phyloP scores from a whole-genome alignment of 2,329 filamentous ascomycete species.

The Cytospora leucostoma region DNA sequence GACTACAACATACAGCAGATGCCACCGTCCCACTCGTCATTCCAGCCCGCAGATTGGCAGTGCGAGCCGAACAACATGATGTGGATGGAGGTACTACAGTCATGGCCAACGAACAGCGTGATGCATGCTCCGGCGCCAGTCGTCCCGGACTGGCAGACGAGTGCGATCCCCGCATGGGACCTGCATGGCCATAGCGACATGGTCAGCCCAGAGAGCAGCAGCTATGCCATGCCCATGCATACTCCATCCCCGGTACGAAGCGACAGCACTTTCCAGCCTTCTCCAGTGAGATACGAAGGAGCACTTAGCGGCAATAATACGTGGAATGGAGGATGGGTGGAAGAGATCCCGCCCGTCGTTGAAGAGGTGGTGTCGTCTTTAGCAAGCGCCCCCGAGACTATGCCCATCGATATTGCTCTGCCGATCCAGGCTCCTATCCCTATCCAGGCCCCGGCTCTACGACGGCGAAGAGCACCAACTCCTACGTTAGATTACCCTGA shows the following conservation, averaged over 20 bases:
- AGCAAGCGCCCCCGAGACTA: not conserved
- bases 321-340: constrained; percentile 7
- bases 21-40: constrained; percentile 13
- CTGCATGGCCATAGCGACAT: constrained; percentile 4
- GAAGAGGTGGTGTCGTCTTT: constrained; percentile 4
- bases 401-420: not conserved
- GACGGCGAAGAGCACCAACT: constrained; percentile 9
- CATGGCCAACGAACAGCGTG: constrained; percentile 11
- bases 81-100: constrained; percentile 16
- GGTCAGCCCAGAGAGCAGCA: not conserved
- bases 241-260: constrained; percentile 2
- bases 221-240: not conserved
- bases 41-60: constrained; percentile 19
- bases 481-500: constrained; percentile 15
- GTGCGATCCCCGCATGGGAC: constrained; percentile 9
- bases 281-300: constrained; percentile 4
- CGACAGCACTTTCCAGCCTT: constrained; percentile 4
- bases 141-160: constrained; percentile 7
- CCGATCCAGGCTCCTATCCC: constrained; percentile 2
- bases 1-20: constrained; percentile 5
- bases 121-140: not conserved
- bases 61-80: constrained; percentile 14
- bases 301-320: not conserved
- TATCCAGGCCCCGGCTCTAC: not conserved
- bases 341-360: not conserved